Evolutionary conservation across 1,139 yeast genomes (phyloP), one percentile per base, ranked within the genome.

Genomic region (Debaryomyces sp.): DNA sequence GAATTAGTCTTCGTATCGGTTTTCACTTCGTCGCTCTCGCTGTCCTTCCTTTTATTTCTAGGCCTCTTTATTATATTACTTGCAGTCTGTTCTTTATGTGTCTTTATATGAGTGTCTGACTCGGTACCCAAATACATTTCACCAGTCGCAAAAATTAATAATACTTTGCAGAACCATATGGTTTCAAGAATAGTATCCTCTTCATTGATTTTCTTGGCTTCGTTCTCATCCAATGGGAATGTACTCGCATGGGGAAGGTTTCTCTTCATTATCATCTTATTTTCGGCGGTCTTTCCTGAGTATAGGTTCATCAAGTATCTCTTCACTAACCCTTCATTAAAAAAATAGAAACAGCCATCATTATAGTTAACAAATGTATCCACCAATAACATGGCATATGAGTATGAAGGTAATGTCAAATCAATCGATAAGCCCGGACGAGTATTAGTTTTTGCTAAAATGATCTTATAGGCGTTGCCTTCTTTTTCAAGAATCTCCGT

Each of bases 341-440:
- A 87, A 60, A 89, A 89, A 66, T 89, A 89, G 63, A 88, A 89
- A 58, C 96, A 87, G 1, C 94, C 95, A 61, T 87, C 94, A 58
- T 89, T 85, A 61, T 87, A 89, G 46, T 85, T 84, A 50, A 88
- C 80, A 57, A 89, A 89, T 0, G 89, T 84, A 58, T 87, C 94
- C 13, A 87, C 87, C 49, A 88, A 70, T 12, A 85, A 66, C 79
- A 86, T 79, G 5, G 96, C 94, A 59, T 87, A 85, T 2, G 90
- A 83, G 56, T 86, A 87, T 10, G 90, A 80, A 0, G 96, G 96
- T 30, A 88, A 70, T 1, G 89, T 79, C 59, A 87, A 81, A 56
- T 85, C 83, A 18, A 85, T 86, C 18, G 86, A 77, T 3, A 84
- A 72, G 5, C 89, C 89, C 0, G 89, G 87, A 30, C 87, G 70